Percentiles rank a stretch among this genome's conserved stretches.
Evolutionary conservation across 164 flowering plant genomes (phyloP).

Genomic region (Vitis rupestris): DNA sequence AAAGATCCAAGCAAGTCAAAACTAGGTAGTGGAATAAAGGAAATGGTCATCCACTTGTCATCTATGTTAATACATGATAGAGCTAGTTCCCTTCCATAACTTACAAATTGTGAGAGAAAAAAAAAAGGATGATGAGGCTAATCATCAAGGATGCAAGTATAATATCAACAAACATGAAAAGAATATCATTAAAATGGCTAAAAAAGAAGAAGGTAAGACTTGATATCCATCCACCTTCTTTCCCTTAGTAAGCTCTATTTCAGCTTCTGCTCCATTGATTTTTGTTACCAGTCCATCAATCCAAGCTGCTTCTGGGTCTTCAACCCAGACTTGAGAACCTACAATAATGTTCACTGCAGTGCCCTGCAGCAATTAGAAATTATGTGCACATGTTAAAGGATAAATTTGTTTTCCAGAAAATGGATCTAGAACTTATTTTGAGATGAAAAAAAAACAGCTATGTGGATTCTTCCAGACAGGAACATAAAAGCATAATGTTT

Average conservation of each 20-base stretch:
- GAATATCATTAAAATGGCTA: too few relatives aligned
- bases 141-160: too few relatives aligned
- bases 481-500: too few relatives aligned
- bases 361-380: slow-evolving; percentile 55
- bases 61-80: too few relatives aligned
- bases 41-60: too few relatives aligned
- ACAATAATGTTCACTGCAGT: slow-evolving; percentile 76
- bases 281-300: slow-evolving; percentile 75
- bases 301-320: slow-evolving; percentile 81
- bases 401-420: not conserved
- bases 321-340: slow-evolving; percentile 95
- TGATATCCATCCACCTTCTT: slow-evolving; percentile 48
- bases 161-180: too few relatives aligned
- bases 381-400: not conserved
- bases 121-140: too few relatives aligned
- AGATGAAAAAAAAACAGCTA: not conserved
- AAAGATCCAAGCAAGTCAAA: too few relatives aligned
- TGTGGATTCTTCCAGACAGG: not conserved
- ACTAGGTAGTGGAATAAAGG: too few relatives aligned
- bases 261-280: slow-evolving; percentile 65
- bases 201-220: not conserved
- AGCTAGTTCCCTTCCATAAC: too few relatives aligned
- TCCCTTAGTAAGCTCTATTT: slow-evolving; percentile 51
- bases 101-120: too few relatives aligned
- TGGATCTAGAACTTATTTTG: not conserved